Evolutionary conservation across 148 eudicot genomes (phyloP), one percentile per base, ranked within the genome.

Genomic region (Amaranthus cruentus): DNA sequence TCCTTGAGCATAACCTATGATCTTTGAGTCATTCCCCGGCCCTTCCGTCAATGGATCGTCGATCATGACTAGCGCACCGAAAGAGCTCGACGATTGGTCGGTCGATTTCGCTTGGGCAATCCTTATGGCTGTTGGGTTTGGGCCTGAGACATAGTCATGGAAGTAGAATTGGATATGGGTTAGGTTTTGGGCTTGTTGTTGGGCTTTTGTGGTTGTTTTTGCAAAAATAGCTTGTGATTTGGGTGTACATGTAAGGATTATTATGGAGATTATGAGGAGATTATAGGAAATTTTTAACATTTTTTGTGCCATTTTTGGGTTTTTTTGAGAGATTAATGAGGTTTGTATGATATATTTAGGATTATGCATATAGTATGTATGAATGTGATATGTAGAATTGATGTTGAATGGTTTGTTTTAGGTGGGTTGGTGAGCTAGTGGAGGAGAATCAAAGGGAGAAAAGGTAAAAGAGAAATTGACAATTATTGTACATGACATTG

Each of bases 121-220:
- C 6, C 63, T 52, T 4, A 77, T 12, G 0, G 78, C 74, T 3
- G 79, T 85, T 0, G 76, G 82, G 76, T 65, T 79, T 4, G 76
- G 72, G 6, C 84, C 83, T 3, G 70, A 44, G 3, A 75, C 80
- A 42, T 75, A 75, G 80, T 84, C 84, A 43, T 78, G 87, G 83
- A 84, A 78, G 69, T 84, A 84, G 82, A 76, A 84, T 62, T 73
- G 57, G 46, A 84, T 68, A 43, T 75, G 83, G 48, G 87, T 84
- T 2, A 82, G 54, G 55, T 66, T 51, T 12, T 9, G 13, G 14
- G 68, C 15, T 73, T 42, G 68, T 43, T 73, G 48, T 72, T 54
- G 62, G 55, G 28, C 7, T 43, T 57, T 52, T 3, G 81, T 48
- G 3, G 73, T 74, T 63, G 62, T 15, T 8, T 63, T 60, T 58